phyloP scores from a whole-genome alignment of 1,139 yeast species.

The Lodderomyces parapsilosis region DNA sequence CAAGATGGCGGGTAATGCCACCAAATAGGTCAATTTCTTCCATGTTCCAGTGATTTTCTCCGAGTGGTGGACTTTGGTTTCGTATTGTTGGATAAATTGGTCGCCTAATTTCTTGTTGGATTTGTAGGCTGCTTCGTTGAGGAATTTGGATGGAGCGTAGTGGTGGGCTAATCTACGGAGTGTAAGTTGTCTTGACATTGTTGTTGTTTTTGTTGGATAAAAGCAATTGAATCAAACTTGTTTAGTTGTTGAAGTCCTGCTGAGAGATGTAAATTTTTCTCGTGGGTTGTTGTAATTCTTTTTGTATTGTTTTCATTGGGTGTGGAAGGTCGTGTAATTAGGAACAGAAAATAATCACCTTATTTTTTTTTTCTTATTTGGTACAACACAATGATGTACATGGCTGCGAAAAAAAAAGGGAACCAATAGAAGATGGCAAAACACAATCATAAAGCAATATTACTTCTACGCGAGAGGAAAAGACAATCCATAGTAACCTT shows the following conservation, averaged over 20 bases:
- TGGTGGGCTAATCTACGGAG: constrained; percentile 45
- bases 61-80: constrained; percentile 79
- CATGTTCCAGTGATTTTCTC: constrained; percentile 71
- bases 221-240: too few relatives aligned
- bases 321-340: background rate
- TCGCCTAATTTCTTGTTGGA: constrained; percentile 43
- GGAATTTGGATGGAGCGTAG: constrained; percentile 40
- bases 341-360: background rate
- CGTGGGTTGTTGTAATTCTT: background rate
- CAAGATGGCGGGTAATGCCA: constrained; percentile 80
- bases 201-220: background rate
- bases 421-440: too few relatives aligned
- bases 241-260: too few relatives aligned
- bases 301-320: constrained; percentile 5
- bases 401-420: background rate
- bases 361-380: background rate
- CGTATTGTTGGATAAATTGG: constrained; percentile 38
- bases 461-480: too few relatives aligned
- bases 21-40: constrained; percentile 77
- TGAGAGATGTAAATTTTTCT: too few relatives aligned
- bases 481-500: too few relatives aligned
- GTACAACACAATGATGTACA: too few relatives aligned
- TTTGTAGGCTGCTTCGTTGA: constrained; percentile 43
- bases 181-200: constrained; percentile 28
- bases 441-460: too few relatives aligned